phyloP scores from a whole-genome alignment of 2,329 filamentous ascomycete species.

The Alternaria solani region DNA sequence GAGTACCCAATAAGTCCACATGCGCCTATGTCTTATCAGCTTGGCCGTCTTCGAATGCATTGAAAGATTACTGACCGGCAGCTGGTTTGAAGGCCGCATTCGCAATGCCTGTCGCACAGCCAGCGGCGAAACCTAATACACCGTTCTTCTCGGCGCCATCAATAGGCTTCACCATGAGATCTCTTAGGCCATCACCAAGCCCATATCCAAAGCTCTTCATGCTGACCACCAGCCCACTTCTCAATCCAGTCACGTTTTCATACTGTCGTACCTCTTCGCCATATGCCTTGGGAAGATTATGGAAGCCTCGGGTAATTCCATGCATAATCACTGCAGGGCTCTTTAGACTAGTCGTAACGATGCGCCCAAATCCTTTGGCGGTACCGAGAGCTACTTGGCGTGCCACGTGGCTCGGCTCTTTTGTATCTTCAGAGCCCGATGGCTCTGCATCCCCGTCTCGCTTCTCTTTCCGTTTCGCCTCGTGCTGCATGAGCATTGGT shows the following conservation, averaged over 20 bases:
- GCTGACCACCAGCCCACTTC: conserved; percentile 76
- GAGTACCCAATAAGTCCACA: conserved; percentile 68
- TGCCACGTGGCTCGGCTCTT: conserved; percentile 18
- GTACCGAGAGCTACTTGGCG: conserved; percentile 68
- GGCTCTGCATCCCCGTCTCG: background rate
- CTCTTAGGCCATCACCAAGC: conserved; percentile 79
- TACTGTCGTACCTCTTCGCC: conserved; percentile 78
- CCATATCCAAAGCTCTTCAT: conserved; percentile 79
- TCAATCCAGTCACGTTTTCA: conserved; percentile 77
- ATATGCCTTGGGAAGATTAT: conserved; percentile 83
- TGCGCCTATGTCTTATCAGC: conserved; percentile 52
- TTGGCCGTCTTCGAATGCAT: background rate
- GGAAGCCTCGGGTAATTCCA: conserved; percentile 81
- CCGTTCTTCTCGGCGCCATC: conserved; percentile 71
- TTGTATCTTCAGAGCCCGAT: background rate
- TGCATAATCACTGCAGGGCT: conserved; percentile 83
- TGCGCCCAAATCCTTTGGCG: conserved; percentile 70
- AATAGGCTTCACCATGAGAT: conserved; percentile 78
- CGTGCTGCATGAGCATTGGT: background rate
- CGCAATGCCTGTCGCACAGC: conserved; percentile 78
- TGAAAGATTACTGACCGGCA: conserved; percentile 59
- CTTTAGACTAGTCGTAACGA: conserved; percentile 74
- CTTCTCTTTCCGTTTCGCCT: background rate
- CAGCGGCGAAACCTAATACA: conserved; percentile 72
- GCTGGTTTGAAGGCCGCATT: conserved; percentile 70